These are phyloP conservation scores for Senna siamea DNA, from an alignment of 306 rosid genomes.

Conservation along the genomic window DNA sequence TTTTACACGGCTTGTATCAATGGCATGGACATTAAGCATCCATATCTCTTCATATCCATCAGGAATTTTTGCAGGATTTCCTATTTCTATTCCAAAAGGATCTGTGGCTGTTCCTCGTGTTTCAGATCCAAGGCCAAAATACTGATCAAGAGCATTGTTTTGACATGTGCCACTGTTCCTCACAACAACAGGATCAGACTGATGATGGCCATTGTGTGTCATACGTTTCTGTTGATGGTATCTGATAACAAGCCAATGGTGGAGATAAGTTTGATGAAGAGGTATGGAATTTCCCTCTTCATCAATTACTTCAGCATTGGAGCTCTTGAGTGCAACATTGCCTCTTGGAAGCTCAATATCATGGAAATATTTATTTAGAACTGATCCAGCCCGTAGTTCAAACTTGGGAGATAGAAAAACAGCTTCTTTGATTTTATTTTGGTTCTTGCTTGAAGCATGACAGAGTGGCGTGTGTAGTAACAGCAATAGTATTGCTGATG, in stretches of 20 bases:
- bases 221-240: neutral
- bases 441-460: neutral
- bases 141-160: neutral
- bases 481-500: neutral
- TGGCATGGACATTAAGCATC: constrained; percentile 11
- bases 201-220: too few relatives aligned
- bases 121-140: constrained; percentile 24
- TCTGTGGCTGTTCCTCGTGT: neutral
- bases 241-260: neutral
- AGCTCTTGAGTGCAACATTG: neutral
- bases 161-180: constrained; percentile 22
- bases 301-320: neutral
- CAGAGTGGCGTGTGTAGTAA: neutral
- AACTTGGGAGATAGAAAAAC: neutral
- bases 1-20: constrained; percentile 27
- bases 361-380: neutral
- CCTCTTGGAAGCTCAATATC: neutral
- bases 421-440: neutral
- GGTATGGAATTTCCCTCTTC: neutral
- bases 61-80: neutral
- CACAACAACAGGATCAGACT: neutral
- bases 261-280: neutral
- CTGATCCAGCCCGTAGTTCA: neutral
- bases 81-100: constrained; percentile 14
- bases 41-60: constrained; percentile 18